These are phyloP conservation scores for Chlamydomonas applanata DNA, from an alignment of 139 green algal genomes.

Conservation along the genomic window DNA sequence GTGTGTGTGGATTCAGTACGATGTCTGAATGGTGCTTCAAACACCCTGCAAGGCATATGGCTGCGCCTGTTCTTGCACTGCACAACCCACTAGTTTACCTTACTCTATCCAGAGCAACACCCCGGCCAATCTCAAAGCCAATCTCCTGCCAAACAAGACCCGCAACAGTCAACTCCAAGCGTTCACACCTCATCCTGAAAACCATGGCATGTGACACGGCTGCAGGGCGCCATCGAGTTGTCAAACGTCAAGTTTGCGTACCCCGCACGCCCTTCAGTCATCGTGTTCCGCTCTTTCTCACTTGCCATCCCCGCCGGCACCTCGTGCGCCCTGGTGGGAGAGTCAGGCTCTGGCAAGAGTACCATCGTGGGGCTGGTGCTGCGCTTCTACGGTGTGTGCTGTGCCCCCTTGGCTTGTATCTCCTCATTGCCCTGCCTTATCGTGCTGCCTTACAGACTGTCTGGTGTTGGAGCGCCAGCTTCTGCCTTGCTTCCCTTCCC, in stretches of 20 bases:
- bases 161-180: too few species aligned
- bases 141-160: too few species aligned
- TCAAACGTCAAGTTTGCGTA: constrained; percentile 18
- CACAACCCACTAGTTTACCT: too few species aligned
- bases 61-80: too few species aligned
- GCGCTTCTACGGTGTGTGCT: constrained; percentile 54
- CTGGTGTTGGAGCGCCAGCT: constrained; percentile 25
- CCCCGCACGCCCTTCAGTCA: constrained; percentile 11
- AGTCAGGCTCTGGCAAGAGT: constrained; percentile 60
- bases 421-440: neutral
- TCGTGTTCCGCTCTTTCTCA: constrained; percentile 14
- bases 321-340: constrained; percentile 53
- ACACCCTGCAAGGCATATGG: too few species aligned
- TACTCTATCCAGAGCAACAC: too few species aligned
- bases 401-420: constrained; percentile 3
- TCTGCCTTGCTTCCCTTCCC: too few species aligned
- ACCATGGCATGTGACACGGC: too few species aligned
- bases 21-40: too few species aligned
- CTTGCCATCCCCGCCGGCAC: constrained; percentile 43
- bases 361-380: constrained; percentile 16
- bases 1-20: too few species aligned
- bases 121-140: too few species aligned
- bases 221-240: neutral
- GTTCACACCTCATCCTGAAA: too few species aligned
- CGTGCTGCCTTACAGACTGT: neutral